These are phyloP conservation scores for Salvia sclarea DNA, from an alignment of 305 asterid genomes.

Conservation along the genomic window DNA sequence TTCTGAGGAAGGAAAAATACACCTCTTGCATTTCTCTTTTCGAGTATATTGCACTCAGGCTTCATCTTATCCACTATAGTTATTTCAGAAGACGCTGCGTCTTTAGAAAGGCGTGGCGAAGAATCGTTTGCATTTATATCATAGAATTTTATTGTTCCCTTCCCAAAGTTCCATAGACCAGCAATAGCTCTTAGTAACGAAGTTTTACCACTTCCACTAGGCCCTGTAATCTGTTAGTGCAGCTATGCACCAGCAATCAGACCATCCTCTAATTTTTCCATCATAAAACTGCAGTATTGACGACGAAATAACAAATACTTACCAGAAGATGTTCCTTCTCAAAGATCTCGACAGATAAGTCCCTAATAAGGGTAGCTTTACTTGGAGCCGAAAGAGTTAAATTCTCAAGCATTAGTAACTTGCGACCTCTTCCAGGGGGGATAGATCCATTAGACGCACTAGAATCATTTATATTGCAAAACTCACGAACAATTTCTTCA, in stretches of 20 bases:
- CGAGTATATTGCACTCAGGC: constrained; percentile 29
- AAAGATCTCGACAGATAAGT: constrained; percentile 66
- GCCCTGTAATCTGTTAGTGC: constrained; percentile 81
- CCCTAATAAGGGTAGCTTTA: constrained; percentile 64
- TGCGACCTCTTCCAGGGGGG: constrained; percentile 38
- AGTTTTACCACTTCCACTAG: constrained; percentile 97
- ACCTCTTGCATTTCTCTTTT: constrained; percentile 44
- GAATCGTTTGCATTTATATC: constrained; percentile 40
- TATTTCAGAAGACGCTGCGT: constrained; percentile 35
- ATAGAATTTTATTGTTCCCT: constrained; percentile 68
- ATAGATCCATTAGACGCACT: constrained; percentile 55
- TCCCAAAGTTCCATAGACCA: constrained; percentile 90
- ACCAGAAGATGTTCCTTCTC: constrained; percentile 84
- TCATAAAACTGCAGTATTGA: constrained; percentile 26
- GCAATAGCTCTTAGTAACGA: constrained; percentile 83
- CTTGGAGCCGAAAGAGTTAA: constrained; percentile 82
- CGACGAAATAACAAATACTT: constrained; percentile 34
- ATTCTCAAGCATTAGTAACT: constrained; percentile 56
- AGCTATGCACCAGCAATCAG: constrained; percentile 40
- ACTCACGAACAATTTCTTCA: constrained; percentile 58
- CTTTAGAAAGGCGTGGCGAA: constrained; percentile 35
- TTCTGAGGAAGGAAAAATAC: constrained; percentile 94
- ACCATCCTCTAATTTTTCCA: constrained; percentile 20
- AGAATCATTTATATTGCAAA: constrained; percentile 36
- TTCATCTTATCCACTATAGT: constrained; percentile 31